Base-by-base conservation (phyloP, 208 protist genomes). In the Trypanosoma mega region DNA sequence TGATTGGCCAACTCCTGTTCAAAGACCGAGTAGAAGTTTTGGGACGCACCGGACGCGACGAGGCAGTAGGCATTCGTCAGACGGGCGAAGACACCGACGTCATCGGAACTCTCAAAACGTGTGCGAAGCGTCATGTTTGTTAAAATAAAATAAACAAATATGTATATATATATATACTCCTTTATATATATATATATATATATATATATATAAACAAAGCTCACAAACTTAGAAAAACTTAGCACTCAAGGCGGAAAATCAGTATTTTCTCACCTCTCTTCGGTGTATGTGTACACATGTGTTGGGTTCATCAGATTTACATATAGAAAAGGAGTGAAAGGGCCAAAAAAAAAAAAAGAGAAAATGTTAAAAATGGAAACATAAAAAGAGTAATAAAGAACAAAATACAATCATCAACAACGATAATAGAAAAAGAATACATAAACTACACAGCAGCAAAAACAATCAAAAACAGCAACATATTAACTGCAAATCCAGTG, bases 11-110 rank as follows among this genome's bases (percentile, higher is more conserved):
- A 80, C 80, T 99, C 98, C 49, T 93, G 80, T 85, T 99, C 98
- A 78, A 99, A 99, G 33, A 98, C 85, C 39, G 90, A 95, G 92
- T 98, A 99, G 68, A 99, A 99, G 76, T 99, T 99, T 57, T 99
- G 93, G 8, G 94, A 97, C 0, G 87, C 97, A 39, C 98, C 98
- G 18, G 96, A 69, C 11, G 90, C 90, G n/a, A 99, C 93, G 0
- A 99, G 76, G 77, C 98, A 99, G 85, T 99, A 99, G 18, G 85
- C 81, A 78, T 99, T 99, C 39, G 99, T 99, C 16, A 99, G 86
- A 48, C 86, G 87, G 11, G 98, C 67, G 65, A 99, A 99, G 18
- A 99, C 98, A 58, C 99, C 99, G 56, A 99, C 94, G 68, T 99
- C 99, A 59, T 96, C 97, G 65, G 85, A 98, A 80, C 98, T 99